A percentile compares a stretch with the other conserved stretches of the same genome.
phyloP scores from a whole-genome alignment of 1,139 yeast genomes.

The Tardiomyces depauwii region DNA sequence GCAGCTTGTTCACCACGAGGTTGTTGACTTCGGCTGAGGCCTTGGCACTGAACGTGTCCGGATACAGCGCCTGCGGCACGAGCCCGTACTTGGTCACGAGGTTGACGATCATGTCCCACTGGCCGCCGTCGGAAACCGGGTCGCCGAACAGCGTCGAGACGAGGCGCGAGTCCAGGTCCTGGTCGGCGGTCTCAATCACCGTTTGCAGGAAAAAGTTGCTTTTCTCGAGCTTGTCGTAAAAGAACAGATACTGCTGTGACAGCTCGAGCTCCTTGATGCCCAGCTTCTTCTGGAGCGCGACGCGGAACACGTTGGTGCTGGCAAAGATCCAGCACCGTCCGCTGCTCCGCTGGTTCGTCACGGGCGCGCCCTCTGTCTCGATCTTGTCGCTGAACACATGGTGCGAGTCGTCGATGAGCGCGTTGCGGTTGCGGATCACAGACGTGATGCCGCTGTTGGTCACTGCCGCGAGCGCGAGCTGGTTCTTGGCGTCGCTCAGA shows the following conservation, averaged over 20 bases:
- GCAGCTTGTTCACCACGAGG: conserved; percentile 43
- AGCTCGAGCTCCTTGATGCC: conserved; percentile 45
- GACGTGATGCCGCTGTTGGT: conserved; percentile 38
- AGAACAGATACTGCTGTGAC: conserved; percentile 45
- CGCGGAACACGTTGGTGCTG: conserved; percentile 48
- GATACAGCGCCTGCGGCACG: conserved; percentile 49
- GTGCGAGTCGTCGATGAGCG: conserved; percentile 29
- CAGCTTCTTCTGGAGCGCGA: conserved; percentile 42
- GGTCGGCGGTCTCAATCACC: conserved; percentile 42
- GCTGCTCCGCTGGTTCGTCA: conserved; percentile 46
- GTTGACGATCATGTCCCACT: conserved; percentile 62
- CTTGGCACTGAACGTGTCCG: conserved; percentile 50
- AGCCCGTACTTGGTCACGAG: conserved; percentile 50
- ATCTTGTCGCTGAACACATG: conserved; percentile 45
- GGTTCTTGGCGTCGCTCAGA: conserved; percentile 41
- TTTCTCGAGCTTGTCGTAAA: conserved; percentile 48
- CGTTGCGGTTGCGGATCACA: conserved; percentile 32
- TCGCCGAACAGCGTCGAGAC: conserved; percentile 36
- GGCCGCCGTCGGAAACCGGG: conserved; percentile 61
- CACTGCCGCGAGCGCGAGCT: conserved; percentile 48
- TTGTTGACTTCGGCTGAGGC: conserved; percentile 39
- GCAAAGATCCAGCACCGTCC: conserved; percentile 69
- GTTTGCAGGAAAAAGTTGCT: conserved; percentile 52
- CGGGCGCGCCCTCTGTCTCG: conserved; percentile 45
- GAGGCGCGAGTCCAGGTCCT: conserved; percentile 45